Evolutionary conservation across 169 alveolate genomes (phyloP), one percentile per base, ranked within the genome.

Genomic region (Plasmodium coatneyi): DNA sequence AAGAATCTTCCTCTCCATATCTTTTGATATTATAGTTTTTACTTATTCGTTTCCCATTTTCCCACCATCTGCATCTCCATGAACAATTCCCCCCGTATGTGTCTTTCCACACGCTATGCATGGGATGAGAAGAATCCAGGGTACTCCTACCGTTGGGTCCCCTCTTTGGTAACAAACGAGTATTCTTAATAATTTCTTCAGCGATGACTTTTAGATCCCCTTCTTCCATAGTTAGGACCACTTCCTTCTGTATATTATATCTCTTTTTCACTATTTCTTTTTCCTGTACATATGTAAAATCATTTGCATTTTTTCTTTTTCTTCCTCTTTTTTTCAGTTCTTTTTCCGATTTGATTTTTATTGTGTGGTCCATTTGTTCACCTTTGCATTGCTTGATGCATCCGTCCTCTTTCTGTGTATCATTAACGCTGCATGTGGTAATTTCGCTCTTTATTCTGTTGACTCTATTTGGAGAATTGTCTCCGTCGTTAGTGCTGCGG

Each of bases 41-140:
- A 82, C 97, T 95, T 52, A 96, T 76, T 34, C 97, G 49, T 82
- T 93, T 96, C 5, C 97, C 97, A 92, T 96, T 96, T 89, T 96
- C 97, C 97, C 97, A 96, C 97, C 97, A 96, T 49, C 97, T 72
- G 46, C 97, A 96, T 46, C 97, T 83, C 97, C 97, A 96, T 49
- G 96, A 92, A 87, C 96, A 96, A 92, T 96, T 96, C 9, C 97
- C 97, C 43, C 97, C 76, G 80, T 94, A 93, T 22, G 96, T 84
- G 80, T 96, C 97, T 41, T 96, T 78, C 97, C 97, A 96, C 16
- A 96, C 97, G 39, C 97, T 95, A 80, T 96, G 97, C 16, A 96
- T 96, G 22, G 97, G 97, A 60, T 96, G 97, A 83, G 95, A 93
- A 52, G 76, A 84, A 91, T 95, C 97, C 16, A 96, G 80, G 30